Conservation (phyloP, 768 basidiomycete species). For the Russula lepida region DNA sequence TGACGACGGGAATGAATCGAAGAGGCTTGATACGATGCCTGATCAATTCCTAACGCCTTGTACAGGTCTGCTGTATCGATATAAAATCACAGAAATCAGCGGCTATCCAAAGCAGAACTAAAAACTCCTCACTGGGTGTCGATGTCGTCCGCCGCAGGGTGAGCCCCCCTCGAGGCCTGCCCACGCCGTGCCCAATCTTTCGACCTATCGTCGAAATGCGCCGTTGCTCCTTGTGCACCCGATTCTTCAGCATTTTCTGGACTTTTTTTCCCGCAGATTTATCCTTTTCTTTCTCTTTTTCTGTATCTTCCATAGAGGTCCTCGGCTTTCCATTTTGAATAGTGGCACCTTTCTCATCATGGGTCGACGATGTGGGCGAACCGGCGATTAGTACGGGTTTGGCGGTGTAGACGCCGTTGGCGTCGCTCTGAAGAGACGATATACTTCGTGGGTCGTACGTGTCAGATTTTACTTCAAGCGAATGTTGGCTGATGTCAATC, state of each 20-base stretch:
- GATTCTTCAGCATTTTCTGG: slow-evolving; percentile 64
- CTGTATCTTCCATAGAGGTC: slow-evolving; percentile 18
- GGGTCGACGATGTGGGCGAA: background rate
- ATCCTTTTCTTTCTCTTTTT: slow-evolving; percentile 33
- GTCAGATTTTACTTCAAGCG: slow-evolving; percentile 13
- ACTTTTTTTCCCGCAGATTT: slow-evolving; percentile 61
- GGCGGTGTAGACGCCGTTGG: slow-evolving; percentile 1
- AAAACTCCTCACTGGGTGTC: slow-evolving; percentile 48
- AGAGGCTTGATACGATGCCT: slow-evolving; percentile 59
- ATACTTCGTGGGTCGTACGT: background rate
- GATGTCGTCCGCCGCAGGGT: slow-evolving; percentile 52
- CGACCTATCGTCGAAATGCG: slow-evolving; percentile 69
- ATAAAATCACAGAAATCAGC: background rate
- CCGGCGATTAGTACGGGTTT: background rate
- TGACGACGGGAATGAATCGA: slow-evolving; percentile 78
- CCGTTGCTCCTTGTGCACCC: slow-evolving; percentile 64
- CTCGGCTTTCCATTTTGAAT: background rate
- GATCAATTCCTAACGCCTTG: slow-evolving; percentile 19
- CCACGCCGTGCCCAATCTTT: slow-evolving; percentile 67
- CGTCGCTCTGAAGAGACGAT: background rate
- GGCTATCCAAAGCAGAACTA: background rate
- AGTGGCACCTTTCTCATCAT: background rate
- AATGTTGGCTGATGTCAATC: slow-evolving; percentile 15
- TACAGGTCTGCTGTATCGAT: slow-evolving; percentile 7
- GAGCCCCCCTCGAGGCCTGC: slow-evolving; percentile 36